Evolutionary conservation across 2,329 filamentous ascomycete species (phyloP), one percentile per base, ranked within the genome.

Genomic region (Sporothrix schenckii): DNA sequence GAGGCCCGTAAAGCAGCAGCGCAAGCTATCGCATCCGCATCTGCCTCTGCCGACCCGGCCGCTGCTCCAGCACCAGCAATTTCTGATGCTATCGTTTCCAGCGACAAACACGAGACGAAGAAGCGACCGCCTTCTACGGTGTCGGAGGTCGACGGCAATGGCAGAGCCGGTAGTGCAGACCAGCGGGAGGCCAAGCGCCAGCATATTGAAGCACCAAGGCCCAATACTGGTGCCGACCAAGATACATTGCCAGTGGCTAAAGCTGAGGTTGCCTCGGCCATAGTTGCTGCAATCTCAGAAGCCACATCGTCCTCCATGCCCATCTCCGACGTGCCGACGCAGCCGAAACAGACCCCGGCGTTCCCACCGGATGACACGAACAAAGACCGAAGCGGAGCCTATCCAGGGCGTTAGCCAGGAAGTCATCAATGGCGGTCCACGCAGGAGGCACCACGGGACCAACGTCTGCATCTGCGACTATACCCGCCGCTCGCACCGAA

Each of bases 1-100:
- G 86, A 87, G 69, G 85, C 84, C 9, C 81, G 82, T 4, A 83
- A 81, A 6, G 80, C 79, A 54, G 39, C 39, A 24, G 58, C 56
- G 0, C n/a, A 24, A 14, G 56, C 56, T 3, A 56, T n/a, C 9
- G 30, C 14, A 6, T 19, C 53, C 14, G 27, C 53, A 34, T 7
- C 34, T 34, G 34, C 34, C 34, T 34, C 34, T 34, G 34, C 34
- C 7, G 53, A 19, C 27, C 30, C 34, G 34, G 53, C 19, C 27
- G 16, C 27, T 19, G 34, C 34, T 34, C 27, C 53, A 34, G 19
- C 19, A 16, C 34, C 56, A 44, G 19, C n/a, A 2, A 39, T 14
- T 21, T 10, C 56, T 44, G 19, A 27, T 10, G 70, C n/a, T 2
- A 41, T 49, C 34, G 41, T 41, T n/a, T 58, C 30, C 50, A 11